phyloP scores from a whole-genome alignment of 2,329 filamentous ascomycete species.

The Truncatella angustata region DNA sequence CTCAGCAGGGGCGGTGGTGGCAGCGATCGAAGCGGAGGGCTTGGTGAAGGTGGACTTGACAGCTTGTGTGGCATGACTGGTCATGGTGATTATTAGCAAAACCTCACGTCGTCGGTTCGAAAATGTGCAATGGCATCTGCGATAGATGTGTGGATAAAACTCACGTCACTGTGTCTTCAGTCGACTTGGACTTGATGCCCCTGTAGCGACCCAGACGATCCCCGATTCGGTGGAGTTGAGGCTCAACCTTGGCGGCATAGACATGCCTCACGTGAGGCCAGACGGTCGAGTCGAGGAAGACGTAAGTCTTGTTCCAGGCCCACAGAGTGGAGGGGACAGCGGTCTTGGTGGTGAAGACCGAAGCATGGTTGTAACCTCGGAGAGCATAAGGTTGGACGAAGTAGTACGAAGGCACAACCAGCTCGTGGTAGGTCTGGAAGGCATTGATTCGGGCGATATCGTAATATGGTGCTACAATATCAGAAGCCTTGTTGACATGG shows the following conservation, averaged over 20 bases:
- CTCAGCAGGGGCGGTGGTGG: slow-evolving; percentile 19
- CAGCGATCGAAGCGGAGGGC: slow-evolving; percentile 24
- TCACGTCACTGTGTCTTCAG: slow-evolving; percentile 31
- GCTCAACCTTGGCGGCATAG: slow-evolving; percentile 91
- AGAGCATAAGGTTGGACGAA: slow-evolving; percentile 71
- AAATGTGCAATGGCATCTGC: too few relatives aligned
- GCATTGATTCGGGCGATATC: slow-evolving; percentile 61
- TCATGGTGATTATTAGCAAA: neutral
- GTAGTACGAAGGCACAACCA: slow-evolving; percentile 73
- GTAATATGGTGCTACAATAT: slow-evolving; percentile 69
- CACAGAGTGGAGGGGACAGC: slow-evolving; percentile 71
- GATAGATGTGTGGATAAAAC: too few relatives aligned
- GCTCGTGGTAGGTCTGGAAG: slow-evolving; percentile 66
- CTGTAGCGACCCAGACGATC: slow-evolving; percentile 80
- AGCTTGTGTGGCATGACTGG: slow-evolving; percentile 19
- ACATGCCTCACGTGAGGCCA: slow-evolving; percentile 79
- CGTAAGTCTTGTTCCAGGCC: slow-evolving; percentile 65
- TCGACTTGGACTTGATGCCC: slow-evolving; percentile 37
- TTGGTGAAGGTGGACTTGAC: slow-evolving; percentile 38
- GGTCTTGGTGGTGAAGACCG: slow-evolving; percentile 65
- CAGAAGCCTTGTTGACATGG: slow-evolving; percentile 63
- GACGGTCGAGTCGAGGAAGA: slow-evolving; percentile 72
- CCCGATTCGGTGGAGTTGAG: slow-evolving; percentile 88
- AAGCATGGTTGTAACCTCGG: slow-evolving; percentile 65
- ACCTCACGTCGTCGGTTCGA: too few relatives aligned